Conservation (phyloP, 225 moss, liverwort and hornwort species). For the Takakia lepidozioides region DNA sequence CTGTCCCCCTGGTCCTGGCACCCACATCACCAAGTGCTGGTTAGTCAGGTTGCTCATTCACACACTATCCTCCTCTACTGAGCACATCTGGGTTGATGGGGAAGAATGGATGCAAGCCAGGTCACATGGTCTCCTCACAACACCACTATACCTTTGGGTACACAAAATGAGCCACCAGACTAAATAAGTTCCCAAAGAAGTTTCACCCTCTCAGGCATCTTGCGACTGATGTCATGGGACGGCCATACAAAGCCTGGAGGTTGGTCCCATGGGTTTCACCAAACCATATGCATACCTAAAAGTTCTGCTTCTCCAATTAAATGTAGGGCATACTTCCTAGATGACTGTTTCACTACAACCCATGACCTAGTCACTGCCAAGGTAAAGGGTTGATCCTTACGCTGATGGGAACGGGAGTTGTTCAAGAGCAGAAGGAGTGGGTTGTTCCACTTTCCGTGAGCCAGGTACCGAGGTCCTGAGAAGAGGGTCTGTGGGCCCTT, state of each 20-base stretch:
- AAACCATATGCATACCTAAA: not conserved
- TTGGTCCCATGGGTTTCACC: not conserved
- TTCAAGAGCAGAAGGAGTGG: constrained; percentile 16
- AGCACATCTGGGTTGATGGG: too few species aligned
- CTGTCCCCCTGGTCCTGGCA: too few species aligned
- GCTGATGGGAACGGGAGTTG: constrained; percentile 42
- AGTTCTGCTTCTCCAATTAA: not conserved
- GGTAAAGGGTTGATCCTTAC: constrained; percentile 9
- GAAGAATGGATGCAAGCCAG: too few species aligned
- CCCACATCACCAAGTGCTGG: too few species aligned
- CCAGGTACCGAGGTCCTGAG: constrained; percentile 18
- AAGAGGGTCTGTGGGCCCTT: constrained; percentile 41
- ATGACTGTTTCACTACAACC: not conserved
- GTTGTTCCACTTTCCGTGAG: constrained; percentile 8
- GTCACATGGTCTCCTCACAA: too few species aligned
- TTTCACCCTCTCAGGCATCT: too few species aligned
- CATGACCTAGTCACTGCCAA: not conserved
- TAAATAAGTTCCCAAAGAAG: not conserved
- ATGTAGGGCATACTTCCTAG: not conserved
- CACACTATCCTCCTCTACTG: too few species aligned
- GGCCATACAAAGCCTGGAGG: too few species aligned
- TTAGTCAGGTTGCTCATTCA: too few species aligned
- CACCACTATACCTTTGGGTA: too few species aligned
- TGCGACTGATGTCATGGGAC: too few species aligned
- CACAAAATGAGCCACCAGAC: too few species aligned